Percentiles rank a stretch among this genome's conserved stretches.
phyloP scores from a whole-genome alignment of 2,329 filamentous ascomycete species.

The Diaporthe aspalathi region DNA sequence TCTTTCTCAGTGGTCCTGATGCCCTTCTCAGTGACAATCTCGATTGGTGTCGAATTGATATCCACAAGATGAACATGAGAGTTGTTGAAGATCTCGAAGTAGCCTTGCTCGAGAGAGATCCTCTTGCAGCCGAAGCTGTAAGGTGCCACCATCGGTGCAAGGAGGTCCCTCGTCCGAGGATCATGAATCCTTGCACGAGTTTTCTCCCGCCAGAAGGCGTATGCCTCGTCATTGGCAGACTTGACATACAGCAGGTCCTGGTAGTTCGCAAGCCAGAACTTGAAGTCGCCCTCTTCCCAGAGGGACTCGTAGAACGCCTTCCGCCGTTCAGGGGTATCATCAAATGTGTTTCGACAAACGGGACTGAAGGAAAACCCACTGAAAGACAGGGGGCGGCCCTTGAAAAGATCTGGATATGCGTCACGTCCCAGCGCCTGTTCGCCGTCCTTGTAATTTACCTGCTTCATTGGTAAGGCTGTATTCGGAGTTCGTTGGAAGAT shows the following conservation, averaged over 20 bases:
- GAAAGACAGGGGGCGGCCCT: conserved; percentile 47
- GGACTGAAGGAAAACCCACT: conserved; percentile 61
- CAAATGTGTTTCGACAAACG: conserved; percentile 56
- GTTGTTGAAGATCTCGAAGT: conserved; percentile 50
- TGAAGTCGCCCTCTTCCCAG: conserved; percentile 52
- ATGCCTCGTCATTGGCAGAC: conserved; percentile 53
- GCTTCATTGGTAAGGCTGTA: conserved; percentile 64
- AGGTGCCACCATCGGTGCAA: conserved; percentile 51
- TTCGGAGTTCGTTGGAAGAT: conserved; percentile 69
- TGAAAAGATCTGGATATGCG: conserved; percentile 54
- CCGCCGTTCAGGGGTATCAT: conserved; percentile 53
- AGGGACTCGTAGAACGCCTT: conserved; percentile 45
- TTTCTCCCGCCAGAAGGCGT: conserved; percentile 55
- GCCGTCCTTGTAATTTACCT: conserved; percentile 54
- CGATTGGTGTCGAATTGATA: conserved; percentile 43
- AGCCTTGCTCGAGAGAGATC: conserved; percentile 45
- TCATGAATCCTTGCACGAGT: conserved; percentile 52
- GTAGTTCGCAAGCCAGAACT: conserved; percentile 56
- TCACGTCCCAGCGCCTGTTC: conserved; percentile 54
- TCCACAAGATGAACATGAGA: conserved; percentile 50
- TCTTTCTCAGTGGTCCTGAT: conserved; percentile 44
- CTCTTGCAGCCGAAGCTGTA: conserved; percentile 51
- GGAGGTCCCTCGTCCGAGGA: conserved; percentile 49
- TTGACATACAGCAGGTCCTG: conserved; percentile 52
- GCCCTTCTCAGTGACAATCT: conserved; percentile 43